Evolutionary conservation across 2,329 filamentous ascomycete species (phyloP).

Genomic region (Aspergillus flavus): DNA sequence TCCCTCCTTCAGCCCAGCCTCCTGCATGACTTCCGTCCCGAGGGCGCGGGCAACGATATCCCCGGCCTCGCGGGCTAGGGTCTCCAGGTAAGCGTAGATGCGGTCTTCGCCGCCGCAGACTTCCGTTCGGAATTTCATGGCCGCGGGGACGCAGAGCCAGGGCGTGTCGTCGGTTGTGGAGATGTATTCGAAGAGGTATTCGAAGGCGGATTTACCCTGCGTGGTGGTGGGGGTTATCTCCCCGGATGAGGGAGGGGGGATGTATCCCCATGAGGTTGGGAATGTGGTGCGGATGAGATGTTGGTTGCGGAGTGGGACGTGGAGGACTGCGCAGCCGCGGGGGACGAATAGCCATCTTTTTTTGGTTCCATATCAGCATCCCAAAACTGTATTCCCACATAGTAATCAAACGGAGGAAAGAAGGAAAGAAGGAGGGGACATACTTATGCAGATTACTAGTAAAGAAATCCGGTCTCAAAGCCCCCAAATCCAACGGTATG

Average conservation of each 20-base stretch:
- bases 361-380: no score
- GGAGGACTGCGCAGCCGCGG: constrained; percentile 77
- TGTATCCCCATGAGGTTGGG: constrained; percentile 79
- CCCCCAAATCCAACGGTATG: constrained; percentile 67
- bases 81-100: constrained; percentile 65
- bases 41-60: constrained; percentile 62
- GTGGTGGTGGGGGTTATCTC: constrained; percentile 29
- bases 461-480: constrained; percentile 80
- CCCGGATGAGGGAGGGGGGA: constrained; percentile 41
- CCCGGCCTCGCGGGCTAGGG: constrained; percentile 67
- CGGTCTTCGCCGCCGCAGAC: constrained; percentile 73
- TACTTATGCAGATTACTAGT: constrained; percentile 81
- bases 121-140: constrained; percentile 69
- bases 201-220: constrained; percentile 59
- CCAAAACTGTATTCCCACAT: no score
- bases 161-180: constrained; percentile 74
- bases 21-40: constrained; percentile 71
- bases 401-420: neutral
- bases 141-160: constrained; percentile 71
- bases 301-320: constrained; percentile 78
- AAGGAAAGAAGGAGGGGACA: neutral
- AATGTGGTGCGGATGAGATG: constrained; percentile 71
- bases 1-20: constrained; percentile 34
- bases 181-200: constrained; percentile 73
- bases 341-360: constrained; percentile 77